Evolutionary conservation across 164 flowering plant species (phyloP).

Genomic region (Euptelea pleiosperma): DNA sequence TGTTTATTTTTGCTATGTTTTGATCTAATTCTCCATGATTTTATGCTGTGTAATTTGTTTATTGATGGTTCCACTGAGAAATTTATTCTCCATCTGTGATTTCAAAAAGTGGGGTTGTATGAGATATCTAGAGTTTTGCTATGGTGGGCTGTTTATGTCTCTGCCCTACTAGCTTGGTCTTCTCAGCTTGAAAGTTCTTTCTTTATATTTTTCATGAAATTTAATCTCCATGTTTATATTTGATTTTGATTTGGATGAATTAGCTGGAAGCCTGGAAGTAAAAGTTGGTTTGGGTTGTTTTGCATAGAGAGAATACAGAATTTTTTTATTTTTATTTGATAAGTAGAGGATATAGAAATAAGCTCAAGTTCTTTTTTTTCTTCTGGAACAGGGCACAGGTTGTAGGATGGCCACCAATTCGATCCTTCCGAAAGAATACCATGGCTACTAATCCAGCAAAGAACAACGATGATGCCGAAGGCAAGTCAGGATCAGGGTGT

Average conservation of each 20-base stretch:
- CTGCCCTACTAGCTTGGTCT: conserved; percentile 1
- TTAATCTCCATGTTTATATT: not conserved
- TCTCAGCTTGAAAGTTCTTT: not conserved
- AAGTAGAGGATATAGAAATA: too few relatives aligned
- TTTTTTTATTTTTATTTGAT: too few relatives aligned
- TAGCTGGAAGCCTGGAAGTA: too few relatives aligned
- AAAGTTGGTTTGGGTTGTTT: not conserved
- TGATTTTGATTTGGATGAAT: not conserved
- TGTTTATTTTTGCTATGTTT: too few relatives aligned
- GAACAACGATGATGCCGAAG: conserved; percentile 39
- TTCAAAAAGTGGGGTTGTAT: not conserved
- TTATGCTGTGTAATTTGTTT: not conserved
- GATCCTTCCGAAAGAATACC: conserved; percentile 76
- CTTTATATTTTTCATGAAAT: not conserved
- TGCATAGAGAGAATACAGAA: not conserved
- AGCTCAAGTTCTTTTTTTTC: not conserved
- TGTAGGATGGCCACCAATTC: conserved; percentile 96
- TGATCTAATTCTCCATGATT: too few relatives aligned
- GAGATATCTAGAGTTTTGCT: not conserved
- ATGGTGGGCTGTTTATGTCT: not conserved
- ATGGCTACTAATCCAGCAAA: conserved; percentile 57
- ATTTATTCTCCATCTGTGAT: not conserved
- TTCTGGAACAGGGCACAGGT: conserved; percentile 62
- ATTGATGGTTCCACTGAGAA: not conserved
- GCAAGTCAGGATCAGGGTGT: conserved; percentile 44